Base-by-base conservation (phyloP, 2,329 filamentous ascomycete species). In the Aureobasidium uvarum region DNA sequence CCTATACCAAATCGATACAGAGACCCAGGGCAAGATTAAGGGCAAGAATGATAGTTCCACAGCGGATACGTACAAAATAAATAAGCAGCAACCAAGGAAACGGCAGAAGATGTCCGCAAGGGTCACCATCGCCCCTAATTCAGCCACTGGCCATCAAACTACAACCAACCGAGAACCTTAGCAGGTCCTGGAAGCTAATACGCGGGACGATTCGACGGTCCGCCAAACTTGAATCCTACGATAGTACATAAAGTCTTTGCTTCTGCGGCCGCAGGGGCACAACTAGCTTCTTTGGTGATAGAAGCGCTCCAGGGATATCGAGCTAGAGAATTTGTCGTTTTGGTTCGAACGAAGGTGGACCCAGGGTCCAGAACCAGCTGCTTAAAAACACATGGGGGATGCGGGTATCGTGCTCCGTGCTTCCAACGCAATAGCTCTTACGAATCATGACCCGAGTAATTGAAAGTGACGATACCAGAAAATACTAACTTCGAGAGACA, bases 111-210 rank as follows among this genome's bases (percentile, higher is more conserved):
- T 28, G 4, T 43, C 41, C 39, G n/a, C 23, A 59, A 23, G 25
- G 39, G 41, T 23, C 39, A 58, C 23, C n/a, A 58, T 3, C 3
- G 39, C n/a, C 43, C 55, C 41, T 59, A 28, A 46, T 33, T 45
- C 55, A 59, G 38, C 41, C 55, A 28, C n/a, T 25, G 39, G 14
- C 28, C 13, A 59, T 36, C 28, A 59, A 59, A 41, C 55, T 59
- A 52, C 50, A 25, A 31, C 54, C 13, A 59, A n/a, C 41, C 55
- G 41, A 59, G 36, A 59, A 59, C 41, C 41, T 46, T 46, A 20
- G 41, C 41, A 18, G 46, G 28, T 18, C 28, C 46, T 25, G 16
- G 23, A 3, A 50, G 3, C 5, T 33, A 28, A 13, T 18, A 11
- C 2, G 25, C 33, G 28, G 28, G 8, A 59, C 55, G 36, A 14